phyloP scores from a whole-genome alignment of 495 filamentous ascomycete species.

The Sporormia fimetaria region DNA sequence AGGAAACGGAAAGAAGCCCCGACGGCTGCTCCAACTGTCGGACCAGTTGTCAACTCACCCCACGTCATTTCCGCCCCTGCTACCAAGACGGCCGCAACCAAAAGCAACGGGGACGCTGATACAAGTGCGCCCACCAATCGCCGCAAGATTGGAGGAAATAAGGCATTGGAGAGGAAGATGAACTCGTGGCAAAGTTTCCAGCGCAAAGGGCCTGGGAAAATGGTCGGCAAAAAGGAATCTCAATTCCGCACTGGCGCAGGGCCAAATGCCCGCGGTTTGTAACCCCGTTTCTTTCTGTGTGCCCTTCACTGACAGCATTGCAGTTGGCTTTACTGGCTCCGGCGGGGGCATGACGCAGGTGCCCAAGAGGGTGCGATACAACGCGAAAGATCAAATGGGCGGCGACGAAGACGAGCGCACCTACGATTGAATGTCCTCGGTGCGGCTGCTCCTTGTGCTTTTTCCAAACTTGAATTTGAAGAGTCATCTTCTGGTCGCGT shows the following conservation, averaged over 20 bases:
- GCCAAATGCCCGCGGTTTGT: slow-evolving; percentile 69
- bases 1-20: slow-evolving; percentile 11
- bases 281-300: slow-evolving; percentile 13
- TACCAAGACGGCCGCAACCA: not conserved
- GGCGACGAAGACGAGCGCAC: slow-evolving; percentile 53
- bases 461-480: no score
- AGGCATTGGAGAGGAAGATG: slow-evolving; percentile 80
- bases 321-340: slow-evolving; percentile 92
- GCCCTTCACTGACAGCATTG: slow-evolving; percentile 32
- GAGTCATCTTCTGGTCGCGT: no score
- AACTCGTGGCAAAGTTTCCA: slow-evolving; percentile 91
- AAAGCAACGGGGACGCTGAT: not conserved
- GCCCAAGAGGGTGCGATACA: slow-evolving; percentile 66
- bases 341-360: slow-evolving; percentile 93
- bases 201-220: slow-evolving; percentile 65
- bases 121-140: slow-evolving; percentile 46
- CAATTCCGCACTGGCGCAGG: slow-evolving; percentile 93
- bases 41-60: not conserved
- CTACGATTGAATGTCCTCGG: no score
- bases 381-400: slow-evolving; percentile 77
- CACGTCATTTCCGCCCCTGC: slow-evolving; percentile 12
- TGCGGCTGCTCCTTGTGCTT: no score
- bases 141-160: slow-evolving; percentile 81
- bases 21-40: not conserved
- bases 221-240: slow-evolving; percentile 71